Evolutionary conservation across 495 filamentous ascomycete species (phyloP), one percentile per base, ranked within the genome.

Genomic region (Chaetomium tenue): DNA sequence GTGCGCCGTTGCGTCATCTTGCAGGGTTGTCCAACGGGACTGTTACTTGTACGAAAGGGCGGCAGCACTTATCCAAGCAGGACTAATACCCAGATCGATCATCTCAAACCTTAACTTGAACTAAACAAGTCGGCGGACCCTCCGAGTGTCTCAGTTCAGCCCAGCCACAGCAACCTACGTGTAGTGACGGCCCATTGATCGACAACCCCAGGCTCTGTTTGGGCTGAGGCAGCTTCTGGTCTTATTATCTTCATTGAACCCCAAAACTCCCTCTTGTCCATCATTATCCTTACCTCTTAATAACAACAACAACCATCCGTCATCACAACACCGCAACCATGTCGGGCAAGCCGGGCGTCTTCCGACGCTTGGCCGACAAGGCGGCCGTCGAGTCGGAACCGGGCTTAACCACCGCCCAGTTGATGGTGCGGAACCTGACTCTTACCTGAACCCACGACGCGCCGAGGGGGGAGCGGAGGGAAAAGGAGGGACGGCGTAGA

Each of bases 391-490:
- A 87, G 47, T 75, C 81, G 65, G 92, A 95, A 78, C 86, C 89
- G 5, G 92, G 91, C 30, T 81, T 97, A 71, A 90, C 87, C 48
- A 91, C 86, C 68, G 83, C 89, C 33, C 90, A 97, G 80, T 78
- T 96, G 71, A 93, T 97, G 79, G 79, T 82, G 76, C 68, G 76
- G 65, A 68, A 40, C 33, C 33, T 8, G 33, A 37, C 5, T 16
- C 52, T 65, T 46, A 26, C 51, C 26, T 50, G 22, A 22, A 25
- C 57, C 39, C 40, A 22, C 57, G 20, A 11, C 20, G 56, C 4
- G 9, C 18, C 2, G 28, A 30, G 6, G 28, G 28, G 28, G 28
- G 28, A 30, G n/a, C n/a, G n/a, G n/a, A 30, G 37, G 58, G 47
- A 40, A 30, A 18, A 5, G 52, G 30, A 5, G 52, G 20, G 44